phyloP scores from a whole-genome alignment of 2,329 filamentous ascomycete genomes.

The Colletotrichum costaricense region DNA sequence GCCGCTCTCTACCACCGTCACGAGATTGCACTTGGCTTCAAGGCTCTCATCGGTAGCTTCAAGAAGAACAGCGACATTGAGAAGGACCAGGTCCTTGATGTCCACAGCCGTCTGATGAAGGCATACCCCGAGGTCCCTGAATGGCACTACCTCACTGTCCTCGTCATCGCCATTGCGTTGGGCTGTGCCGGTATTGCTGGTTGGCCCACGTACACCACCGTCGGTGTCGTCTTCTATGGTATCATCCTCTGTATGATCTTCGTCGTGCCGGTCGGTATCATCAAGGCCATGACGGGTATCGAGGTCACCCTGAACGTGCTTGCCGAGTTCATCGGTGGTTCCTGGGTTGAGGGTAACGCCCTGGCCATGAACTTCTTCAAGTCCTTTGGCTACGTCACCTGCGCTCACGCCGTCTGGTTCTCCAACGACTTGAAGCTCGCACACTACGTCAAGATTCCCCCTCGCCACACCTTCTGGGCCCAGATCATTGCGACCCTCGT shows the following conservation, averaged over 20 bases:
- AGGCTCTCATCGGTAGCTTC: slow-evolving; percentile 58
- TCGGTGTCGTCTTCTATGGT: slow-evolving; percentile 63
- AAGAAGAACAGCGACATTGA: slow-evolving; percentile 52
- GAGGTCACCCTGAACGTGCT: slow-evolving; percentile 65
- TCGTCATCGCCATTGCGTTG: slow-evolving; percentile 56
- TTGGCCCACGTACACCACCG: slow-evolving; percentile 63
- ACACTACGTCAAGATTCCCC: slow-evolving; percentile 71
- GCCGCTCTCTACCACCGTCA: slow-evolving; percentile 63
- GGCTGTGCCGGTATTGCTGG: slow-evolving; percentile 59
- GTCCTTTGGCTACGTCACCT: slow-evolving; percentile 54
- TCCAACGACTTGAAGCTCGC: slow-evolving; percentile 56
- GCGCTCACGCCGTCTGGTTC: slow-evolving; percentile 39
- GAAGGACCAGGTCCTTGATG: slow-evolving; percentile 51
- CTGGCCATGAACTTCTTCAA: slow-evolving; percentile 67
- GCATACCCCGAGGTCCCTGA: slow-evolving; percentile 61
- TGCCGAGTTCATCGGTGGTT: slow-evolving; percentile 65
- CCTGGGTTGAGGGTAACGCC: slow-evolving; percentile 60
- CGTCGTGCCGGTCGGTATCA: slow-evolving; percentile 63
- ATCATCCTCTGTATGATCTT: slow-evolving; percentile 61
- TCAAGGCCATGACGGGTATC: slow-evolving; percentile 64
- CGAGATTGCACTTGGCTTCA: slow-evolving; percentile 62
- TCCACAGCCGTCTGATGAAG: slow-evolving; percentile 61
- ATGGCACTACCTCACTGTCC: slow-evolving; percentile 63
- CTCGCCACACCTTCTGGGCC: slow-evolving; percentile 68
- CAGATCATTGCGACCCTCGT: slow-evolving; percentile 68